phyloP scores from a whole-genome alignment of 2,329 filamentous ascomycete genomes.

The Beauveria varroae region DNA sequence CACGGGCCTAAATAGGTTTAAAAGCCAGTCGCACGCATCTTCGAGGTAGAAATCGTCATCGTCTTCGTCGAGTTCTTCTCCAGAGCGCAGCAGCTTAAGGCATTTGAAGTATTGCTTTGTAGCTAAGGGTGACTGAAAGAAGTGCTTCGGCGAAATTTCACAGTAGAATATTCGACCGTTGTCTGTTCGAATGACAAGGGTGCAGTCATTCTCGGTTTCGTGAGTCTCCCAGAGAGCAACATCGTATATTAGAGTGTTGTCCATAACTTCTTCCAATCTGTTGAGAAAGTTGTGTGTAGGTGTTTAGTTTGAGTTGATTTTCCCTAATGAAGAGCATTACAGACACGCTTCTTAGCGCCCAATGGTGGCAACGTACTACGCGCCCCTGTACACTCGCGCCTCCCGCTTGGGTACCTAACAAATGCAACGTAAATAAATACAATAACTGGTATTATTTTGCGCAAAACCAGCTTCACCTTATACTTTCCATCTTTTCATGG shows the following conservation, averaged over 20 bases:
- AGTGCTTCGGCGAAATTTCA: background rate
- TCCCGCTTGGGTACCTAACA: too few relatives aligned
- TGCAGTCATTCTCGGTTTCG: slow-evolving; percentile 15
- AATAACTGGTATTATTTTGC: too few relatives aligned
- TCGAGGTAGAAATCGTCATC: background rate
- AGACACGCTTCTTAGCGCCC: too few relatives aligned
- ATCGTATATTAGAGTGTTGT: slow-evolving; percentile 8
- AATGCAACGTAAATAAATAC: too few relatives aligned
- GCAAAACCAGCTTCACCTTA: too few relatives aligned
- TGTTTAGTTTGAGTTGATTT: too few relatives aligned
- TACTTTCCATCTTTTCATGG: too few relatives aligned
- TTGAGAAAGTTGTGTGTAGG: background rate
- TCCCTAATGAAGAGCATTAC: too few relatives aligned
- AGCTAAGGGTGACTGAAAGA: background rate
- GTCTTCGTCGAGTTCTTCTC: background rate
- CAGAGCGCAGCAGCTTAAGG: background rate
- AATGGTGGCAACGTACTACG: too few relatives aligned
- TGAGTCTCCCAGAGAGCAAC: slow-evolving; percentile 13
- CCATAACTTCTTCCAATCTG: background rate
- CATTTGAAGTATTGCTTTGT: background rate
- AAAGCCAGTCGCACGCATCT: background rate
- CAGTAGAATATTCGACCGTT: slow-evolving; percentile 1
- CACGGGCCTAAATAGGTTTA: slow-evolving; percentile 2
- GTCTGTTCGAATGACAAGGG: slow-evolving; percentile 15
- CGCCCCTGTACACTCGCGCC: too few relatives aligned